Conservation (phyloP, 805 yeast genomes). For the Starmerella potacharoeniae region DNA sequence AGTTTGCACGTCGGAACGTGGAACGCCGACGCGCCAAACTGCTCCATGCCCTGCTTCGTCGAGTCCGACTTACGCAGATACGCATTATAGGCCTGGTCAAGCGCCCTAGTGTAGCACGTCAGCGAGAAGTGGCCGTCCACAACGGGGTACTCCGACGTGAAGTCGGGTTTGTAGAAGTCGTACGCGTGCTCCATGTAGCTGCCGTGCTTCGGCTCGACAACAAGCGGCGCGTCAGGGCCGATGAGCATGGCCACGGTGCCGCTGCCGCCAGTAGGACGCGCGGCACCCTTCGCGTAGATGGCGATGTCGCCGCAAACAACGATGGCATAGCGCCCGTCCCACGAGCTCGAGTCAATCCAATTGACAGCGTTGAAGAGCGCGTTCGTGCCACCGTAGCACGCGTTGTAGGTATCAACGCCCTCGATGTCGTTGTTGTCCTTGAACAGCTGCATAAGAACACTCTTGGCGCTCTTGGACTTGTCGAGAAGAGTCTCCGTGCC, state of each 20-base stretch:
- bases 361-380: slow-evolving; percentile 87
- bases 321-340: slow-evolving; percentile 98
- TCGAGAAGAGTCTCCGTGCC: slow-evolving; percentile 96
- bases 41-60: slow-evolving; percentile 45
- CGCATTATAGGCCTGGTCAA: slow-evolving; percentile 72
- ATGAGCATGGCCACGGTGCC: slow-evolving; percentile 90
- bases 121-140: slow-evolving; percentile 96
- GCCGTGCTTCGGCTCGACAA: slow-evolving; percentile 80
- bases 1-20: slow-evolving; percentile 97
- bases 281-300: slow-evolving; percentile 90
- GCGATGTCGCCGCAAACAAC: slow-evolving; percentile 98
- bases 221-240: slow-evolving; percentile 97
- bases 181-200: slow-evolving; percentile 93
- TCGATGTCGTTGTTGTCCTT: slow-evolving; percentile 83
- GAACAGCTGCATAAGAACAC: slow-evolving; percentile 88
- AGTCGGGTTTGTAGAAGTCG: slow-evolving; percentile 94
- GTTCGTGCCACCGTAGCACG: slow-evolving; percentile 97
- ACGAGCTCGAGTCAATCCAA: slow-evolving; percentile 90
- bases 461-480: slow-evolving; percentile 92
- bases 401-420: slow-evolving; percentile 92
- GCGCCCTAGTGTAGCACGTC: slow-evolving; percentile 84
- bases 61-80: slow-evolving; percentile 49
- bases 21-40: slow-evolving; percentile 88
- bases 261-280: slow-evolving; percentile 99
- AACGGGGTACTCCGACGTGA: slow-evolving; percentile 89